Evolutionary conservation across 306 rosid species (phyloP).

Genomic region (Lagenaria siceraria): DNA sequence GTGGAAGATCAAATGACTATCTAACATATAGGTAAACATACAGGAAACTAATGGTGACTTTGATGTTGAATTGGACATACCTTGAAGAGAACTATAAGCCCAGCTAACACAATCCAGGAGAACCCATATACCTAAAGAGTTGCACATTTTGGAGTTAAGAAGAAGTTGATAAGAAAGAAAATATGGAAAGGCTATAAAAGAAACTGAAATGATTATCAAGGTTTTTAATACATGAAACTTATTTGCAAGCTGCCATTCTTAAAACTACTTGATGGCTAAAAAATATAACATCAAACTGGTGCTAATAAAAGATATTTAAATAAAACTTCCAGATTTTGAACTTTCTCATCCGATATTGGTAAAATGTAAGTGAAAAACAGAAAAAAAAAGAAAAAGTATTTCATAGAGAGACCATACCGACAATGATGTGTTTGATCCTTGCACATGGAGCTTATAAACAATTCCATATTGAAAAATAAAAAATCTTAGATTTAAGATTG

Average conservation of each 20-base stretch:
- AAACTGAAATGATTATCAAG: background rate
- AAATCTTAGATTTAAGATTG: conserved; percentile 76
- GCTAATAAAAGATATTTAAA: background rate
- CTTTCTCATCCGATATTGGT: background rate
- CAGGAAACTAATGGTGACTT: background rate
- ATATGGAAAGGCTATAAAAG: background rate
- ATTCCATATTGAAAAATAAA: conserved; percentile 92
- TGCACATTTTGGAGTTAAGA: background rate
- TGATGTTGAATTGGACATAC: conserved; percentile 21
- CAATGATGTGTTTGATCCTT: conserved; percentile 55
- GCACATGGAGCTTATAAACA: conserved; percentile 66
- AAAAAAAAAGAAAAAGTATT: background rate
- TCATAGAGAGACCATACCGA: conserved; percentile 37
- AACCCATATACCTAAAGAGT: conserved; percentile 62
- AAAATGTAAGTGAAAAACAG: background rate
- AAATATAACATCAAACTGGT: background rate
- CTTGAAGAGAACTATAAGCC: conserved; percentile 79
- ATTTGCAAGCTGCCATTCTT: background rate
- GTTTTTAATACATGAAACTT: background rate
- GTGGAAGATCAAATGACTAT: conserved; percentile 16
- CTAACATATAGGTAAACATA: background rate
- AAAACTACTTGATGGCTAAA: background rate
- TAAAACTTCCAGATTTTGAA: background rate
- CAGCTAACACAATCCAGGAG: conserved; percentile 74
- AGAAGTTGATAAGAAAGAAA: background rate